Percentiles rank a stretch among this genome's conserved stretches.
Evolutionary conservation across 441 rosid species (phyloP).

Genomic region (Jatropha multifida): DNA sequence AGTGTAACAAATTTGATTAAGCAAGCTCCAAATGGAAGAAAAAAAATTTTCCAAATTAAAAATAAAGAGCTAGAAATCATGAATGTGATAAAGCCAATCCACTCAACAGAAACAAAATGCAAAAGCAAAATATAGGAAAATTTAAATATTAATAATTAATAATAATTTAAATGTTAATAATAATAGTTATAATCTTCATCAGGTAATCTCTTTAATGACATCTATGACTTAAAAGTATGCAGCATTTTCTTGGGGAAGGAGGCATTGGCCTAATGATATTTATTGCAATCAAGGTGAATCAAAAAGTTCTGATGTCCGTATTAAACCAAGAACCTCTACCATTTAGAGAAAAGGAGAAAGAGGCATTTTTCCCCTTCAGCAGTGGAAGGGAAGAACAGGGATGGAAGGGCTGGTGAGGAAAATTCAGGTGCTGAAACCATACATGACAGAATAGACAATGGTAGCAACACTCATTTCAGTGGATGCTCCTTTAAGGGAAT

Average conservation of each 20-base stretch:
- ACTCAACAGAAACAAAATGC: not conserved
- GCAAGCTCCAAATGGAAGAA: not conserved
- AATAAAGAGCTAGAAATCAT: not conserved
- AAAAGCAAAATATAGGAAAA: not conserved
- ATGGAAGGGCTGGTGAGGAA: not conserved
- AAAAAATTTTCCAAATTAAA: not conserved
- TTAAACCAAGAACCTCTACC: not conserved
- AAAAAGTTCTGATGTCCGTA: not conserved
- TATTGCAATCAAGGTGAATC: not conserved
- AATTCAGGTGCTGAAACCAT: not conserved
- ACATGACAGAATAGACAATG: not conserved
- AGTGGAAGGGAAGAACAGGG: not conserved
- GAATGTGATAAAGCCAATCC: not conserved
- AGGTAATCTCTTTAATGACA: not conserved
- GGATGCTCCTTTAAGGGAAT: not conserved
- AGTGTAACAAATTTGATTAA: not conserved
- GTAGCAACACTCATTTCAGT: not conserved
- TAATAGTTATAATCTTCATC: too few relatives aligned
- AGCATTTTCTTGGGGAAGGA: not conserved
- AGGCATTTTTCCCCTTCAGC: not conserved
- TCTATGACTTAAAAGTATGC: conserved; percentile 3
- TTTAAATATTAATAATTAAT: not conserved
- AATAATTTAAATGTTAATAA: too few relatives aligned
- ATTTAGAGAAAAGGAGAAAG: not conserved
- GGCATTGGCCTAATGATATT: not conserved